Evolutionary conservation across 371 early-diverging fungal species (phyloP).

Genomic region (Racocetra persica): DNA sequence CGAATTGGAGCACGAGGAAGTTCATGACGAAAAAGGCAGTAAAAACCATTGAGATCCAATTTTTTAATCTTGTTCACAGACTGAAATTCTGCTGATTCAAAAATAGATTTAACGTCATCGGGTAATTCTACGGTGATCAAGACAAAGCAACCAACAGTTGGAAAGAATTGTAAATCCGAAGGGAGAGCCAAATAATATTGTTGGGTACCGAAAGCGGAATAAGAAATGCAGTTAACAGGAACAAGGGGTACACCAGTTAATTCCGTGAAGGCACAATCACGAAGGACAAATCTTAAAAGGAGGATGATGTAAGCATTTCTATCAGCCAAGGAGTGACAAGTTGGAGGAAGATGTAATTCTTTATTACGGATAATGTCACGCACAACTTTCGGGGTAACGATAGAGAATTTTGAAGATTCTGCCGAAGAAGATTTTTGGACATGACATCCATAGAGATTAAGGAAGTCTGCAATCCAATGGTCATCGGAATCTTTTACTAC

Average conservation of each 20-base stretch:
- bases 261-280: not conserved
- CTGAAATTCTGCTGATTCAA: slow-evolving; percentile 11
- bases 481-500: too few species aligned
- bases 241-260: not conserved
- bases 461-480: too few species aligned
- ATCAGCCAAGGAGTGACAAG: too few species aligned
- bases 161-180: not conserved
- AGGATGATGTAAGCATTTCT: not conserved
- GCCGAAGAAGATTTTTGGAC: too few species aligned
- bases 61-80: not conserved
- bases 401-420: too few species aligned
- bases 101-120: not conserved
- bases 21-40: not conserved
- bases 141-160: not conserved
- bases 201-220: slow-evolving; percentile 7
- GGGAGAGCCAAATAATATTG: not conserved
- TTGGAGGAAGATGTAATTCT: too few species aligned
- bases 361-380: too few species aligned
- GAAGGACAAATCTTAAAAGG: not conserved
- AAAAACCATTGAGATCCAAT: not conserved
- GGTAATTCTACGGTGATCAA: not conserved
- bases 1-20: not conserved
- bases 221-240: not conserved
- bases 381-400: too few species aligned
- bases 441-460: too few species aligned